Conservation (phyloP, 176 grass and related monocot genomes). For the Ensete ventricosum region DNA sequence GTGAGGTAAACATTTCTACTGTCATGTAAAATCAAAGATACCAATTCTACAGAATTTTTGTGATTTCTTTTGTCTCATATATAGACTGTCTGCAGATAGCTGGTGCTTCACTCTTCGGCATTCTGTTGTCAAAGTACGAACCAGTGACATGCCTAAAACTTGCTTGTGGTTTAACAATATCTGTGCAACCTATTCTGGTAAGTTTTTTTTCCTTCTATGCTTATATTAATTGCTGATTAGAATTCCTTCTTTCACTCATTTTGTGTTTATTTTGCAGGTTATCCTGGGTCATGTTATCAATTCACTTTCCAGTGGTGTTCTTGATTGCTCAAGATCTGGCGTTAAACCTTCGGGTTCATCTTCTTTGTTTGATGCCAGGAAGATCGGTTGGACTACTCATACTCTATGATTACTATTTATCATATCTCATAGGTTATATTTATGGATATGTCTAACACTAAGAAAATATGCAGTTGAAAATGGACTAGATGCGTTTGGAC, state of each 20-base stretch:
- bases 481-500: slow-evolving; percentile 57
- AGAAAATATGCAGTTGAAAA: slow-evolving; percentile 56
- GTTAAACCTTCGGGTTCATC: slow-evolving; percentile 47
- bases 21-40: neutral
- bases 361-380: slow-evolving; percentile 48
- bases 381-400: slow-evolving; percentile 51
- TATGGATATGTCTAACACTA: slow-evolving; percentile 25
- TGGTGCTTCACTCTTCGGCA: slow-evolving; percentile 82
- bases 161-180: slow-evolving; percentile 65
- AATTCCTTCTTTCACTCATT: slow-evolving; percentile 7
- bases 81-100: slow-evolving; percentile 40
- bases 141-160: slow-evolving; percentile 79
- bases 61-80: too few relatives aligned
- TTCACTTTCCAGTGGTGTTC: slow-evolving; percentile 61
- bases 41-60: neutral
- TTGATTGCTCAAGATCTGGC: slow-evolving; percentile 54
- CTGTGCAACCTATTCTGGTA: slow-evolving; percentile 87
- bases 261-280: slow-evolving; percentile 47
- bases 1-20: slow-evolving; percentile 38
- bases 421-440: slow-evolving; percentile 18
- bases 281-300: slow-evolving; percentile 86
- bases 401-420: neutral
- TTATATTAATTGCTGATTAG: slow-evolving; percentile 12
- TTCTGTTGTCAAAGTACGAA: slow-evolving; percentile 82
- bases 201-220: slow-evolving; percentile 9